Percentiles rank a stretch among this genome's conserved stretches.
phyloP scores from a whole-genome alignment of 202 grass and related monocot species.

The Panicum hallii region DNA sequence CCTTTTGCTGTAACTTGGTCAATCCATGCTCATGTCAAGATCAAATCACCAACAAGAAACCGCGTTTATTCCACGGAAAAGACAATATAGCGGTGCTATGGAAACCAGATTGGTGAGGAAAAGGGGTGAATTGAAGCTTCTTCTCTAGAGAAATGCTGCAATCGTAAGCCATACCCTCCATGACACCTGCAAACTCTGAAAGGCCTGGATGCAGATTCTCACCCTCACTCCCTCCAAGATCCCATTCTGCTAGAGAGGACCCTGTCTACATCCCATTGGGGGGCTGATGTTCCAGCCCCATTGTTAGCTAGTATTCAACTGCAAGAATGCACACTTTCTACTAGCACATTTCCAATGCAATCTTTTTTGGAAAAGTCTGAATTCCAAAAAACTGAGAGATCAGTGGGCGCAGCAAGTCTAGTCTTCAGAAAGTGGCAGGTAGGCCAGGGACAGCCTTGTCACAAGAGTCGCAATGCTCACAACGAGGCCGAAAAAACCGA shows the following conservation, averaged over 20 bases:
- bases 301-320: background rate
- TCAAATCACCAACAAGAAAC: background rate
- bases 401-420: background rate
- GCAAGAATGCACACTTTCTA: background rate
- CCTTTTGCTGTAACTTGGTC: conserved; percentile 8
- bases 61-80: background rate
- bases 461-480: background rate
- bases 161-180: too few relatives aligned
- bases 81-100: background rate
- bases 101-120: background rate
- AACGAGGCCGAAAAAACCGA: background rate
- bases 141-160: background rate
- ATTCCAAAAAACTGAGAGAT: background rate
- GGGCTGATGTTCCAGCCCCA: background rate
- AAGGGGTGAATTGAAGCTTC: background rate
- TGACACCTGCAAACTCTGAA: background rate
- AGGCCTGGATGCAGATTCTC: background rate
- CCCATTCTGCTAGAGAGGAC: too few relatives aligned
- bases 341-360: background rate
- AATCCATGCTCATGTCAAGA: conserved; percentile 13
- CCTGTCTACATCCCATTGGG: background rate
- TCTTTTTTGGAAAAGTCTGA: background rate
- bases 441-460: conserved; percentile 1
- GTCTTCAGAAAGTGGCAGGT: background rate
- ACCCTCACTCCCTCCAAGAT: background rate